phyloP scores from a whole-genome alignment of 2,329 filamentous ascomycete species.

The Botrytis cinerea region DNA sequence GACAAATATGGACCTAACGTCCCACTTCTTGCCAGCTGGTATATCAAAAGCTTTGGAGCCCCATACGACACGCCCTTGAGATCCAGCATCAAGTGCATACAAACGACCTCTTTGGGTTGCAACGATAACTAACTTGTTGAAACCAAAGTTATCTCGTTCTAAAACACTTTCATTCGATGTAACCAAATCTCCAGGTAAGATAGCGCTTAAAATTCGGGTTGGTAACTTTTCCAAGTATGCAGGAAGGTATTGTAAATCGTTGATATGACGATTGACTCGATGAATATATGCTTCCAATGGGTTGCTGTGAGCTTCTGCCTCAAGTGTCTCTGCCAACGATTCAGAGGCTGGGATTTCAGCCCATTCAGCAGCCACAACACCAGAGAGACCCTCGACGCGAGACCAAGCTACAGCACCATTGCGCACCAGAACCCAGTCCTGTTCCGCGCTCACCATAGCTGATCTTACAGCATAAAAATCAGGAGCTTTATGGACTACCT shows the following conservation, averaged over 20 bases:
- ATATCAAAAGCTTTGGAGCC: constrained; percentile 64
- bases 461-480: constrained; percentile 75
- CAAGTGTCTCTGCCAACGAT: constrained; percentile 75
- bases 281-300: constrained; percentile 82
- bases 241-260: constrained; percentile 76
- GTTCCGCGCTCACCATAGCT: constrained; percentile 65
- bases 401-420: constrained; percentile 82
- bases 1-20: constrained; percentile 67
- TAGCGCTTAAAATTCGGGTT: constrained; percentile 62
- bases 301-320: constrained; percentile 83
- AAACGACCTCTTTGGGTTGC: constrained; percentile 78
- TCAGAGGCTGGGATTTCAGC: constrained; percentile 74
- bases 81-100: constrained; percentile 76
- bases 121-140: constrained; percentile 80
- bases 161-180: constrained; percentile 49
- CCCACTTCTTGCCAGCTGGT: constrained; percentile 57
- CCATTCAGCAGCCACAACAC: constrained; percentile 77
- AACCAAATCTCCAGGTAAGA: constrained; percentile 55
- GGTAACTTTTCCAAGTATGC: constrained; percentile 71
- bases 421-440: constrained; percentile 80
- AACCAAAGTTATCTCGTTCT: constrained; percentile 77
- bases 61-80: constrained; percentile 76
- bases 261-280: constrained; percentile 77
- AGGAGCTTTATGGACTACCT: constrained; percentile 72
- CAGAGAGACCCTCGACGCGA: constrained; percentile 79